A percentile compares a stretch with the other conserved stretches of the same genome.
These are phyloP conservation scores for Saxispiralis lemnorum DNA, from an alignment of 495 filamentous ascomycete species.

Conservation along the genomic window DNA sequence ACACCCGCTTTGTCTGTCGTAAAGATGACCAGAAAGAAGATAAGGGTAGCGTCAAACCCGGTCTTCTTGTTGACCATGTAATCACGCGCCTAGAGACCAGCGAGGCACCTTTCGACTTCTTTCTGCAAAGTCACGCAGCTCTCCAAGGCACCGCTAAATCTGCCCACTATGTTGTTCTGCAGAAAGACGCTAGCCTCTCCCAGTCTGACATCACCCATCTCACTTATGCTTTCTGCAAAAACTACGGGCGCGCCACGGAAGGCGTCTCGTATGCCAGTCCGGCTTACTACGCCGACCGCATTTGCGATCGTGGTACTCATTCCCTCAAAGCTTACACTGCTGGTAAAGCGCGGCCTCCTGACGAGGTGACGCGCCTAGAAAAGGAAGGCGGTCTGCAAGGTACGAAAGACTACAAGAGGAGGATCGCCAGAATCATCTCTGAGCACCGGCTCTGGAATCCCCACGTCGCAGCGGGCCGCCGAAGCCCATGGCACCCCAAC, in stretches of 20 bases:
- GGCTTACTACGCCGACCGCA: slow-evolving; percentile 21
- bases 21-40: neutral
- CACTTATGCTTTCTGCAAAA: slow-evolving; percentile 19
- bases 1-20: slow-evolving; percentile 15
- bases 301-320: slow-evolving; percentile 20
- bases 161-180: slow-evolving; percentile 15
- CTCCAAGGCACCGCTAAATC: slow-evolving; percentile 13
- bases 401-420: neutral
- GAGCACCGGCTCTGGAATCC: too few relatives aligned
- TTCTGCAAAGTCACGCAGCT: slow-evolving; percentile 15
- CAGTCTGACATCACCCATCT: neutral
- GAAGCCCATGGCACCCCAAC: slow-evolving; percentile 8
- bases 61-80: slow-evolving; percentile 9
- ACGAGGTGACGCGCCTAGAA: too few relatives aligned
- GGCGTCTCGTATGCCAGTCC: slow-evolving; percentile 18
- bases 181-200: slow-evolving; percentile 4
- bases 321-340: slow-evolving; percentile 9
- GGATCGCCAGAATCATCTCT: too few relatives aligned
- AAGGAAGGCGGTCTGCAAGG: neutral
- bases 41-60: slow-evolving; percentile 8
- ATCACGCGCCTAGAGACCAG: slow-evolving; percentile 5
- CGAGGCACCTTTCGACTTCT: slow-evolving; percentile 13
- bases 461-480: neutral
- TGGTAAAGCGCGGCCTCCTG: too few relatives aligned
- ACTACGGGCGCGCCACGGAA: slow-evolving; percentile 16